These are phyloP conservation scores for Hymenoscyphus fraxineus DNA, from an alignment of 2,329 filamentous ascomycete species.

Conservation along the genomic window DNA sequence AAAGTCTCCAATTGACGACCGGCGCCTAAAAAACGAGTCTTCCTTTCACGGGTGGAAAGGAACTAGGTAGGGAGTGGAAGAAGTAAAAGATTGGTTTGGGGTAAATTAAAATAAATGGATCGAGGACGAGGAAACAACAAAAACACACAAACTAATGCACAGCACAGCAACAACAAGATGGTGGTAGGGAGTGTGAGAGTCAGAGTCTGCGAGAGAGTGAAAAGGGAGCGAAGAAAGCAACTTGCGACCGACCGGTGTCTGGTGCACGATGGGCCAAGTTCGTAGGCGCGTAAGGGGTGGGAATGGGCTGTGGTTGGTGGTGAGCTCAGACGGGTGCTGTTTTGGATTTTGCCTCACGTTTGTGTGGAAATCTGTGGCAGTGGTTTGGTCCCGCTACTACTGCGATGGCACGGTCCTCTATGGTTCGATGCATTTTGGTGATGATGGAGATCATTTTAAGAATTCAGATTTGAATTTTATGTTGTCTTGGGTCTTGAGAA, in stretches of 20 bases:
- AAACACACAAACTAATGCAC: neutral
- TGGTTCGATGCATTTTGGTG: neutral
- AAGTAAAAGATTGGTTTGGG: neutral
- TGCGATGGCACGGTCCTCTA: conserved; percentile 9
- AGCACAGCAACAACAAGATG: neutral
- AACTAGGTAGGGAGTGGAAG: neutral
- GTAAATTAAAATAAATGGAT: too few relatives aligned
- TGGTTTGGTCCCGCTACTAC: conserved; percentile 12
- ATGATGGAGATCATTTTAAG: too few relatives aligned
- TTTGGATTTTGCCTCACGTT: conserved; percentile 26
- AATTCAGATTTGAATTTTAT: too few relatives aligned
- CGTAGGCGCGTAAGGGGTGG: conserved; percentile 10
- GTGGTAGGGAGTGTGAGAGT: conserved; percentile 16
- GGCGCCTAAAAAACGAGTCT: conserved; percentile 25
- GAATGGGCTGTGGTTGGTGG: conserved; percentile 11
- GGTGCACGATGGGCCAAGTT: conserved; percentile 1
- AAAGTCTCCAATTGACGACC: conserved; percentile 29
- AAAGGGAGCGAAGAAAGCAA: conserved; percentile 26
- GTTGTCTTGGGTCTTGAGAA: too few relatives aligned
- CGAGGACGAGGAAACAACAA: neutral
- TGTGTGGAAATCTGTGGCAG: conserved; percentile 17
- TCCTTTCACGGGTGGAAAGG: neutral
- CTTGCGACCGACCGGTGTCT: conserved; percentile 20
- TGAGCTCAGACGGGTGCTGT: conserved; percentile 24
- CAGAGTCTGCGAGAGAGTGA: conserved; percentile 11